A percentile compares a stretch with the other conserved stretches of the same genome.
Conservation (phyloP, 352 stramenopile species). For the Pythium chondricola region DNA sequence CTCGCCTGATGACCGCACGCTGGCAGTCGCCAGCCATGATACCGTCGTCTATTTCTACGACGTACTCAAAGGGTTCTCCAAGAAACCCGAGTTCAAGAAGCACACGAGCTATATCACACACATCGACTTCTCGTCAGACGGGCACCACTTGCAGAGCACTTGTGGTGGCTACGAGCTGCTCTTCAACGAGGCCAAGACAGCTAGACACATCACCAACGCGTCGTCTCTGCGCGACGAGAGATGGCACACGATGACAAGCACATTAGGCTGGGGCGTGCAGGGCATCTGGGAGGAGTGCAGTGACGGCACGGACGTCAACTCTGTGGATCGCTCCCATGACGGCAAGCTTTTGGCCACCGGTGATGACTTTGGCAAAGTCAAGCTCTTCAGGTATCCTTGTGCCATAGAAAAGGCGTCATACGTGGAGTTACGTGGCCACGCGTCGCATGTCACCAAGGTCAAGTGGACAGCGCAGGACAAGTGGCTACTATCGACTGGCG, state of each 20-base stretch:
- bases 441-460: slow-evolving; percentile 79
- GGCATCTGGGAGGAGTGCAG: slow-evolving; percentile 78
- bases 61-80: slow-evolving; percentile 58
- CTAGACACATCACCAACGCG: slow-evolving; percentile 65
- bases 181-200: slow-evolving; percentile 80
- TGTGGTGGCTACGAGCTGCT: slow-evolving; percentile 86
- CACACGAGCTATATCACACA: slow-evolving; percentile 78
- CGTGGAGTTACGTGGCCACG: slow-evolving; percentile 56
- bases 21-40: slow-evolving; percentile 70
- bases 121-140: slow-evolving; percentile 70
- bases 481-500: slow-evolving; percentile 64
- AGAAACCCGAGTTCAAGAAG: slow-evolving; percentile 68
- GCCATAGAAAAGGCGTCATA: slow-evolving; percentile 45
- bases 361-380: slow-evolving; percentile 82
- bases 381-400: slow-evolving; percentile 85
- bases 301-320: slow-evolving; percentile 81
- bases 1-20: slow-evolving; percentile 42
- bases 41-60: slow-evolving; percentile 74
- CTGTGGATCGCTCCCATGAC: slow-evolving; percentile 60
- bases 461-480: slow-evolving; percentile 52
- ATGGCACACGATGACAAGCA: slow-evolving; percentile 88
- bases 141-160: slow-evolving; percentile 56
- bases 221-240: slow-evolving; percentile 78
- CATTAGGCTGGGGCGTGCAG: slow-evolving; percentile 88
- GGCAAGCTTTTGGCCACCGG: slow-evolving; percentile 60